Percentiles rank a stretch among this genome's conserved stretches.
phyloP scores from a whole-genome alignment of 2,329 filamentous ascomycete species.

The Colletotrichum echinochloae region DNA sequence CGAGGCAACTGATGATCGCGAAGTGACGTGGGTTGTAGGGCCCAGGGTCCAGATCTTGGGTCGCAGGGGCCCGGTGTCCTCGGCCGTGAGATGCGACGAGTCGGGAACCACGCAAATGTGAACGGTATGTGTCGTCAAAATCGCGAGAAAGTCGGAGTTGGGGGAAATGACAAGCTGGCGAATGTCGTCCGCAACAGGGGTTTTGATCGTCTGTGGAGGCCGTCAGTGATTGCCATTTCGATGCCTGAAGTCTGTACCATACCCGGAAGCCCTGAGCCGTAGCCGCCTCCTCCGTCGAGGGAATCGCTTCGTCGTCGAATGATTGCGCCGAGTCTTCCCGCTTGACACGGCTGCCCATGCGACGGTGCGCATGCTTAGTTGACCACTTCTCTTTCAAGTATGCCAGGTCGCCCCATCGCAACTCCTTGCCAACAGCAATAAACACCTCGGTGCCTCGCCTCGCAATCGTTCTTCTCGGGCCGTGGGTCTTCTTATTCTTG shows the following conservation, averaged over 20 bases:
- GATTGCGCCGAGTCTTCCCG: conserved; percentile 58
- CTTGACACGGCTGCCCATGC: conserved; percentile 58
- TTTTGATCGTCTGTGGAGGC: conserved; percentile 73
- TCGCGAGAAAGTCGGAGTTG: conserved; percentile 82
- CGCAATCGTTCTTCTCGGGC: conserved; percentile 77
- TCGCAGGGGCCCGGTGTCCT: conserved; percentile 77
- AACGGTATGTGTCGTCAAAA: conserved; percentile 87
- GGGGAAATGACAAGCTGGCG: conserved; percentile 88
- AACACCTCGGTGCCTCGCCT: conserved; percentile 89
- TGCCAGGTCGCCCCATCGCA: conserved; percentile 89
- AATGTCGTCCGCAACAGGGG: conserved; percentile 84
- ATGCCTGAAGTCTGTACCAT: conserved; percentile 43
- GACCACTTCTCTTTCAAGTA: conserved; percentile 75
- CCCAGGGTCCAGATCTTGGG: conserved; percentile 92
- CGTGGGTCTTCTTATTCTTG: conserved; percentile 58
- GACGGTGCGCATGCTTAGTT: conserved; percentile 47
- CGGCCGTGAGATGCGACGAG: conserved; percentile 77
- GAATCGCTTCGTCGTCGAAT: conserved; percentile 50
- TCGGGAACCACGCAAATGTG: conserved; percentile 90
- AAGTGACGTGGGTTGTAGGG: conserved; percentile 90
- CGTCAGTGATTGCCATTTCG: conserved; percentile 13
- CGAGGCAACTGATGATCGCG: conserved; percentile 82
- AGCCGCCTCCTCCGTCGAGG: conserved; percentile 45
- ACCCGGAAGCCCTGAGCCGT: conserved; percentile 61
- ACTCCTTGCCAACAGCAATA: conserved; percentile 86